A percentile compares a stretch with the other conserved stretches of the same genome.
Evolutionary conservation across 1,139 yeast species (phyloP).

Genomic region (Kluyveromyces sp.): DNA sequence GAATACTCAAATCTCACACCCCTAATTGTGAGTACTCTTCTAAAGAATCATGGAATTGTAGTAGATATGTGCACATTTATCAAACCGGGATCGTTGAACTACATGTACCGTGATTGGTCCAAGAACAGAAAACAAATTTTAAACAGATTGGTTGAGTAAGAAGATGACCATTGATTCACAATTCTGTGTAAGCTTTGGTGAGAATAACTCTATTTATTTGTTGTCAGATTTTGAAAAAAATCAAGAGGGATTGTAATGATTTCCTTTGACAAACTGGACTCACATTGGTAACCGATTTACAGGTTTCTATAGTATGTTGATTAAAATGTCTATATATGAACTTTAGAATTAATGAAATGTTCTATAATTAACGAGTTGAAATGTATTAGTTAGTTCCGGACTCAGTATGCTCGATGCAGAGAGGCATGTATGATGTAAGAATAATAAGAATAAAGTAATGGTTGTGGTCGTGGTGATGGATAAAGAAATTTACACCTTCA

Average conservation of each 20-base stretch:
- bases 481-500: constrained; percentile 9
- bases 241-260: not conserved
- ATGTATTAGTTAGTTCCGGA: no score
- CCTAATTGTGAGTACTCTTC: constrained; percentile 65
- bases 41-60: constrained; percentile 78
- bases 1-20: constrained; percentile 66
- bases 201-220: constrained; percentile 44
- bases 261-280: not conserved
- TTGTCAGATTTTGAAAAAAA: constrained; percentile 26
- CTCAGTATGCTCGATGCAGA: no score
- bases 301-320: not conserved
- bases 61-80: constrained; percentile 81
- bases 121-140: constrained; percentile 64
- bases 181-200: constrained; percentile 58
- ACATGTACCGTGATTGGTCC: constrained; percentile 67
- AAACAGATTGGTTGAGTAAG: constrained; percentile 42
- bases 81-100: constrained; percentile 44
- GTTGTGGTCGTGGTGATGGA: not conserved
- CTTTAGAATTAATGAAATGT: no score
- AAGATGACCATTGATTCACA: constrained; percentile 35
- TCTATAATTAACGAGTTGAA: no score
- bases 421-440: no score
- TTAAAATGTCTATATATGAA: not conserved
- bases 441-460: not conserved
- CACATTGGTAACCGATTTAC: no score